Base-by-base conservation (phyloP, 2,329 filamentous ascomycete species). In the Chaetomiaceae sp. region DNA sequence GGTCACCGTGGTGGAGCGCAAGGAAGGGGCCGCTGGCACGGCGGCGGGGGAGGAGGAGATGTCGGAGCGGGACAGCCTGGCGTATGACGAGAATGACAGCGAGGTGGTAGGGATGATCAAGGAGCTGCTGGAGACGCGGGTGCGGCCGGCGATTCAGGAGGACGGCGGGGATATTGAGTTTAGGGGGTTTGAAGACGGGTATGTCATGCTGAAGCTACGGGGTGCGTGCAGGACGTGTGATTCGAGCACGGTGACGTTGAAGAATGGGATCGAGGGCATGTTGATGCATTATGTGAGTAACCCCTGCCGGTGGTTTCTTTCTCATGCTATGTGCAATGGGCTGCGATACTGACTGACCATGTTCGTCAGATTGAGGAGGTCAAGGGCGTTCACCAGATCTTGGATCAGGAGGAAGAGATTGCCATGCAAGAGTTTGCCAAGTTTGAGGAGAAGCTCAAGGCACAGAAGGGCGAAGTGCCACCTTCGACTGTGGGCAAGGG, bases 21-120 rank as follows among this genome's bases (percentile, higher is more conserved):
- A 81, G 54, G 67, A 80, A 59, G 80, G 66, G 13, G 27, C 25
- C 4, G 80, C 66, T 1, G 20, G n/a, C 7, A 40, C 25, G 7
- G 40, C 41, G 62, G 78, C 72, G 55, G 72, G 63, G 58, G 72
- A 74, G 25, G 73, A 80, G 64, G 72, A 73, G 53, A 71, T 70
- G 45, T 69, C 63, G 57, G 80, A 84, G 64, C 75, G 81, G 56
- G 90, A 95, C 64, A 87, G 82, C 55, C 75, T 96, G 47, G 82
- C 82, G 20, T 96, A 92, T 69, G 85, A 92, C 63, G 90, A 96
- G 67, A 86, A 95, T 58, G 94, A 99, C 68, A 86, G 85, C 61
- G 94, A 99, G 72, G 89, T 96, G 10, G 87, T 99, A 8, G 87
- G 90, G 54, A 97, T 97, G 94, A 97, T 99, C 73, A 96, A 97